Percentiles rank a stretch among this genome's conserved stretches.
These are phyloP conservation scores for Yamadazyma triangularis DNA, from an alignment of 1,139 yeast species.

Conservation along the genomic window DNA sequence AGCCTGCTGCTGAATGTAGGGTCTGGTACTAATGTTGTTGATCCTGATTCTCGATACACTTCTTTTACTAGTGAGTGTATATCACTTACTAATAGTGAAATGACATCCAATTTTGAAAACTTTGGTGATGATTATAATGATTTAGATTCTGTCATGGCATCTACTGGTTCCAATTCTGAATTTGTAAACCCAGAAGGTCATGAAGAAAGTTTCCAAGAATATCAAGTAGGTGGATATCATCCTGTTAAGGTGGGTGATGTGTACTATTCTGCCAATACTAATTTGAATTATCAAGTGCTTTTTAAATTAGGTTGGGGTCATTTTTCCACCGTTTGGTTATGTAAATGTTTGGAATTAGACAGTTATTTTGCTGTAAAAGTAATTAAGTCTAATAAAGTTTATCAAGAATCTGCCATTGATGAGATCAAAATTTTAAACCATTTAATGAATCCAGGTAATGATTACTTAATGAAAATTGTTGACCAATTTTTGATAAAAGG, in stretches of 20 bases:
- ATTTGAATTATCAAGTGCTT: conserved; percentile 27
- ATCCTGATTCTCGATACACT: conserved; percentile 17
- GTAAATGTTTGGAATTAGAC: conserved; percentile 26
- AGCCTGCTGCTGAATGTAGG: no score
- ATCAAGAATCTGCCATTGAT: conserved; percentile 41
- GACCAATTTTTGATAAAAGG: conserved; percentile 40
- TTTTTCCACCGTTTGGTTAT: conserved; percentile 83
- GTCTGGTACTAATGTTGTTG: background rate
- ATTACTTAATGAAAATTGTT: conserved; percentile 35
- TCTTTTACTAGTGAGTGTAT: conserved; percentile 37
- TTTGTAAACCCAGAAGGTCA: conserved; percentile 13
- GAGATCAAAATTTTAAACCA: conserved; percentile 31
- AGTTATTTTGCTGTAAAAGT: conserved; percentile 39
- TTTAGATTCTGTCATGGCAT: background rate
- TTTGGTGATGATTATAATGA: background rate
- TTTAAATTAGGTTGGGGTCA: conserved; percentile 79
- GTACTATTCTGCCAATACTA: conserved; percentile 26
- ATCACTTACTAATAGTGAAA: conserved; percentile 36
- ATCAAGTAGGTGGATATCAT: conserved; percentile 40
- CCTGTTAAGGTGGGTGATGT: conserved; percentile 37
- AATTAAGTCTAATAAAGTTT: conserved; percentile 35
- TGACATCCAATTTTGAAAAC: conserved; percentile 25
- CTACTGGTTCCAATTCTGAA: background rate
- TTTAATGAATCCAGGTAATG: conserved; percentile 28
- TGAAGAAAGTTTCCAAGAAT: conserved; percentile 36